Evolutionary conservation across 768 basidiomycete genomes (phyloP).

Genomic region (Termitomyces sp.): DNA sequence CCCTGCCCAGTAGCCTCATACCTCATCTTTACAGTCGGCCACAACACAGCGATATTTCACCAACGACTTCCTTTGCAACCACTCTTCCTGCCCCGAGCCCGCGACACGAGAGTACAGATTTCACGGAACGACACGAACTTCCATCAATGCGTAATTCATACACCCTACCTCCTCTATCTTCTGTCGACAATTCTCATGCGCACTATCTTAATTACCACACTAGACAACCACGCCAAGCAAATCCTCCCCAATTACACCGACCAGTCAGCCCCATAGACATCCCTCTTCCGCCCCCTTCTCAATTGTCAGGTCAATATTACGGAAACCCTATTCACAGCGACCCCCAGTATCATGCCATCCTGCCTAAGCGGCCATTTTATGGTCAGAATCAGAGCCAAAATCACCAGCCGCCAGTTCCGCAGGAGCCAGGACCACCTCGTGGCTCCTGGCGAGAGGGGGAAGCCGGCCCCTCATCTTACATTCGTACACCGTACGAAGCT

Average conservation of each 20-base stretch:
- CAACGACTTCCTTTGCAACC: constrained; percentile 12
- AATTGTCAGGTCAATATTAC: constrained; percentile 17
- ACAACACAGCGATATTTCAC: constrained; percentile 22
- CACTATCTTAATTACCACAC: constrained; percentile 5
- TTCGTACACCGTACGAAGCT: constrained; percentile 16
- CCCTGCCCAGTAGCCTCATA: constrained; percentile 45
- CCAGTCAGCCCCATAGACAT: constrained; percentile 10
- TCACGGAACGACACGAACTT: constrained; percentile 6
- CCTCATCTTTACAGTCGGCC: constrained; percentile 39
- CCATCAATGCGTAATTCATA: constrained; percentile 12
- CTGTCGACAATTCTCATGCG: constrained; percentile 5
- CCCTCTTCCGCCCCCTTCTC: constrained; percentile 13
- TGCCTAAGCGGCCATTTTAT: constrained; percentile 20
- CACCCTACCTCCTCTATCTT: constrained; percentile 9
- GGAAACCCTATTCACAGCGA: constrained; percentile 25
- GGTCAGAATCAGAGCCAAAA: constrained; percentile 11
- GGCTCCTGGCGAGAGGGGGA: constrained; percentile 32
- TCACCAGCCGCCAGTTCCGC: constrained; percentile 9
- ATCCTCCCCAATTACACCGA: background rate
- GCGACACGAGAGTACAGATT: constrained; percentile 8
- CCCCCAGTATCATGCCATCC: constrained; percentile 22
- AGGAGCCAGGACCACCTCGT: constrained; percentile 13
- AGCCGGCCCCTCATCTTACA: constrained; percentile 37
- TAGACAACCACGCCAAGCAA: constrained; percentile 3
- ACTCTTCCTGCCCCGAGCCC: constrained; percentile 8